phyloP scores from a whole-genome alignment of 805 yeast species.

The Priceomyces castillae region DNA sequence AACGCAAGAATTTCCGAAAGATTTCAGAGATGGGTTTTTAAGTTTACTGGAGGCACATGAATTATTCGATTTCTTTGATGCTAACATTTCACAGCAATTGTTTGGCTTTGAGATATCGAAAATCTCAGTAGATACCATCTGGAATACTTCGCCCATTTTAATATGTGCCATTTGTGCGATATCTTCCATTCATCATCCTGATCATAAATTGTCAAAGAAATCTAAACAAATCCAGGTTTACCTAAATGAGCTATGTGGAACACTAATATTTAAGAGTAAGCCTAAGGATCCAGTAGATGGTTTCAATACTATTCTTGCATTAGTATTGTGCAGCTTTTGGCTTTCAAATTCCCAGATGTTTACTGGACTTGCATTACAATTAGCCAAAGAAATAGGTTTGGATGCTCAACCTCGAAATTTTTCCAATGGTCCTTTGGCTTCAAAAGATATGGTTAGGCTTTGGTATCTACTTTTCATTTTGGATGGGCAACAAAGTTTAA shows the following conservation, averaged over 20 bases:
- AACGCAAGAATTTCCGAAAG: conserved; percentile 1
- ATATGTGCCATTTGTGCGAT: conserved; percentile 61
- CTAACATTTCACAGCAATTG: conserved; percentile 57
- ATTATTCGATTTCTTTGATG: conserved; percentile 50
- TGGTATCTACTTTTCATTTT: conserved; percentile 66
- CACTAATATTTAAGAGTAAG: conserved; percentile 33
- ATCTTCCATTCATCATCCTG: conserved; percentile 59
- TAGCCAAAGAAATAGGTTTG: conserved; percentile 54
- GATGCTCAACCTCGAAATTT: conserved; percentile 26
- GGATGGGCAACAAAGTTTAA: conserved; percentile 68
- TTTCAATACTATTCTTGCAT: conserved; percentile 59
- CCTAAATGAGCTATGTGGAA: conserved; percentile 33
- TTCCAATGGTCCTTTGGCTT: conserved; percentile 12
- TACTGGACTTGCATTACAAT: conserved; percentile 64
- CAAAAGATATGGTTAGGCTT: conserved; percentile 50
- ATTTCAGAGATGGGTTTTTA: conserved; percentile 35
- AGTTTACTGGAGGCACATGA: conserved; percentile 42
- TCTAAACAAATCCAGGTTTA: conserved; percentile 27
- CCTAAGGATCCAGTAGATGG: conserved; percentile 47
- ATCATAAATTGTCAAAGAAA: conserved; percentile 25
- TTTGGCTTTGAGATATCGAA: conserved; percentile 62
- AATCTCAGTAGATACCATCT: conserved; percentile 46
- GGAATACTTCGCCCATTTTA: conserved; percentile 56
- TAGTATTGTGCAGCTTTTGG: conserved; percentile 69
- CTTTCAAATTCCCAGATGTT: conserved; percentile 61